Evolutionary conservation across 495 filamentous ascomycete species (phyloP), one percentile per base, ranked within the genome.

Genomic region (Endocarpon pusillum): DNA sequence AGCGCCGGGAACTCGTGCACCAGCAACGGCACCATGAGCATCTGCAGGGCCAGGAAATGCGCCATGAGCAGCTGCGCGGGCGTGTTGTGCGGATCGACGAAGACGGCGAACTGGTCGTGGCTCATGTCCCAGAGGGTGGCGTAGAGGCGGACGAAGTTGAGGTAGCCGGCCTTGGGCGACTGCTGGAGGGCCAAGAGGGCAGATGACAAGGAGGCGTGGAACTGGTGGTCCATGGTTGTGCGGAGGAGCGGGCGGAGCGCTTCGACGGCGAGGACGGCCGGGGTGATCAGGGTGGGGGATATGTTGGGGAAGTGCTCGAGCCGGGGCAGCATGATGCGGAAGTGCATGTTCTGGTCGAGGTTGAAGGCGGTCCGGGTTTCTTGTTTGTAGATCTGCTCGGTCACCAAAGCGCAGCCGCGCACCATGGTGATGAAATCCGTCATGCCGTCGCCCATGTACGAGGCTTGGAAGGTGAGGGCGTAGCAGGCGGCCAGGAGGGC

Each of bases 371-470:
- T 57, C 27, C 54, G 57, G 11, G 51, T 39, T 10, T 55, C 56
- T 34, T 47, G 49, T 18, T 46, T 34, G 31, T 50, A 53, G 52
- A 72, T 69, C 41, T 64, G 58, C 12, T 54, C 47, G 3, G 62
- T 61, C 4, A 78, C 59, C 7, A 73, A 54, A 22, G 65, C 47
- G 39, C 69, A 64, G 14, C 71, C 72, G 19, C 71, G 58, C 23
- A 71, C 61, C 48, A 76, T 75, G 8, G 71, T 66, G 52, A 73
- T 64, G 45, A 69, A 78, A 42, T 77, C 71, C 19, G 54, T 48
- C 35, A 76, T 53, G 9, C 72, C 71, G 51, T 76, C 72, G 21
- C 61, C 54, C 32, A 75, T 61, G 36, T 66, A 51, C 28, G 64
- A 59, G 0, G 67, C 67, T 44, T 76, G 71, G 54, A 73, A 76